Evolutionary conservation across 1,284 basidiomycete species (phyloP).

Genomic region (Trichosporon asahii): DNA sequence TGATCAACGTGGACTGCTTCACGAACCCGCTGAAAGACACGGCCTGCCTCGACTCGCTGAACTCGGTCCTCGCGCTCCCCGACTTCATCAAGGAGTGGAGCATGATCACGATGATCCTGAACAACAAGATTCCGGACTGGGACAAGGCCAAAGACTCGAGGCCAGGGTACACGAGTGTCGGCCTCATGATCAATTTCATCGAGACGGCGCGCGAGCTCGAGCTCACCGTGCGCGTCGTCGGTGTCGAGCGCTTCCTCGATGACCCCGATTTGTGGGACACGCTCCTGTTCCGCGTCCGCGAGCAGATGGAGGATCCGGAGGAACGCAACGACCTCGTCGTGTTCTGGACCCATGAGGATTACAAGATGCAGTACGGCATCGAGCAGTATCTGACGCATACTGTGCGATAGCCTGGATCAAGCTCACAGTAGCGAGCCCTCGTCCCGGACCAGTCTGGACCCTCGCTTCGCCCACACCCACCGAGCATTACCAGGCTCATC

Average conservation of each 20-base stretch:
- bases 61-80: not conserved
- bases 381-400: not conserved
- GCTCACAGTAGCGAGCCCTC: too few relatives aligned
- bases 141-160: not conserved
- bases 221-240: not conserved
- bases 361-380: not conserved
- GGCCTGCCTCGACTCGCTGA: not conserved
- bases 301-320: not conserved
- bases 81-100: constrained; percentile 1
- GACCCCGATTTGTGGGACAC: not conserved
- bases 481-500: too few relatives aligned
- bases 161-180: not conserved
- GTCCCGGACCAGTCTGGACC: too few relatives aligned
- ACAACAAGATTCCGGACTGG: not conserved
- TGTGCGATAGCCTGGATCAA: not conserved
- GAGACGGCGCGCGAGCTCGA: not conserved
- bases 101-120: not conserved
- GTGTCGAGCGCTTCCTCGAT: not conserved
- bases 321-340: not conserved
- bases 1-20: not conserved
- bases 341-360: not conserved
- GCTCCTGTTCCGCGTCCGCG: not conserved
- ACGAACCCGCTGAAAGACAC: not conserved
- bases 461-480: too few relatives aligned
- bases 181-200: not conserved